Evolutionary conservation across 257 asterid species (phyloP).

Genomic region (Solanum sejunctum): DNA sequence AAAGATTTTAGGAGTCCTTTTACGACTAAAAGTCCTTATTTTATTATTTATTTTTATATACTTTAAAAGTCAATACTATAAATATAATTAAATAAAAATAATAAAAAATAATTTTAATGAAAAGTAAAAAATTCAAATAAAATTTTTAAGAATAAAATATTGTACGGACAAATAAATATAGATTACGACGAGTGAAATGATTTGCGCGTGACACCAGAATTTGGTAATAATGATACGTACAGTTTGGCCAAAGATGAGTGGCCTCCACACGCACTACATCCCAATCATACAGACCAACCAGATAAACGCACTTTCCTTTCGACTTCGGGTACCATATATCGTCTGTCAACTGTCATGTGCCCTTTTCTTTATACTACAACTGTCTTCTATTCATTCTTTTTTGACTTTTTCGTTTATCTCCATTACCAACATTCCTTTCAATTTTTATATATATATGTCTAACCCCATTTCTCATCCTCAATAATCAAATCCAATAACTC

Average conservation of each 20-base stretch:
- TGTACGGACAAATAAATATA: too few species aligned
- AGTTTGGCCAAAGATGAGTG: neutral
- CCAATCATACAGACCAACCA: constrained; percentile 7
- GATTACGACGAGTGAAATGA: too few species aligned
- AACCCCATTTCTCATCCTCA: neutral
- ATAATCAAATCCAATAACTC: neutral
- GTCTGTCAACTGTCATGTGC: neutral
- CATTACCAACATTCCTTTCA: neutral
- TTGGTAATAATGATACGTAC: neutral
- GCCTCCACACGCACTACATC: neutral
- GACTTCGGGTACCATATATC: constrained; percentile 9
- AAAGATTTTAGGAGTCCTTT: too few species aligned
- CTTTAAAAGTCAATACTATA: too few species aligned
- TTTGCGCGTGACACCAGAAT: neutral
- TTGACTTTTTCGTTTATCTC: neutral
- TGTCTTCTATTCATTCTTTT: neutral
- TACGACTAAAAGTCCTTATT: too few species aligned
- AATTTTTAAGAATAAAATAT: too few species aligned
- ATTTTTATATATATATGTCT: neutral
- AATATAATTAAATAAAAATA: too few species aligned
- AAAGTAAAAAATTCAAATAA: too few species aligned
- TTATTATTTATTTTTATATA: too few species aligned
- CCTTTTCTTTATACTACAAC: neutral
- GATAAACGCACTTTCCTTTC: constrained; percentile 9
- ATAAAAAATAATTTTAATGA: too few species aligned